Base-by-base conservation (phyloP, 176 grass and related monocot genomes). In the Typha latifolia region DNA sequence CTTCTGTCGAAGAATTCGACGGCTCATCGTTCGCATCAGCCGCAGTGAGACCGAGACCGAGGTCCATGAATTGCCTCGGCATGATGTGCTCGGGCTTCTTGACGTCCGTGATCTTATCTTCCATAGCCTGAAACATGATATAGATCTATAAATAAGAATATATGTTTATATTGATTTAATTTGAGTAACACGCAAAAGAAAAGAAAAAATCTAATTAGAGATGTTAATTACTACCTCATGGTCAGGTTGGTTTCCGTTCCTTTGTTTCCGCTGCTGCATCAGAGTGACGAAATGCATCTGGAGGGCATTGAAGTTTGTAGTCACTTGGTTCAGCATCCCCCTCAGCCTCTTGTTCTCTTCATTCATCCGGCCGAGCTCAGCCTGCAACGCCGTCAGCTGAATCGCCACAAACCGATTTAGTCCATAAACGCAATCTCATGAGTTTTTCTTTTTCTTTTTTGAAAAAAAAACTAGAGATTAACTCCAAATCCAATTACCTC, bases 311-410 rank as follows among this genome's bases (percentile, higher is more conserved):
- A 91, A 96, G 78, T 87, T 91, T 65, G 1, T 64, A 47, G 75
- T 89, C 73, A 91, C 88, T 63, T 96, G 93, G 66, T 62, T 64
- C 16, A 96, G 79, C 81, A 89, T 86, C 63, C 63, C 93, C 26
- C 71, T 82, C 63, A 96, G 79, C 16, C 83, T 75, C 63, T 96
- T 85, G 79, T 96, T 96, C 85, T 96, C 93, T 64, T 96, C 85
- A 47, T 86, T 91, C 88, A 96, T 84, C 48, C 88, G 83, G 1
- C 49, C 63, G 11, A 96, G 72, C 69, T 96, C 88, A 22, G 80
- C 78, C 72, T 89, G 77, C 88, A 91, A 80, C 56, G 27, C 74
- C 4, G 77, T 71, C 0, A 89, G 18, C 92, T 96, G 87, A 64
- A 65, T 11, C 51, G 14, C 37, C 20, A 3, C 14, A 71, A 24